Conservation (phyloP, 192 early-diverging fungal genomes). For the Umbelopsis isabellina region DNA sequence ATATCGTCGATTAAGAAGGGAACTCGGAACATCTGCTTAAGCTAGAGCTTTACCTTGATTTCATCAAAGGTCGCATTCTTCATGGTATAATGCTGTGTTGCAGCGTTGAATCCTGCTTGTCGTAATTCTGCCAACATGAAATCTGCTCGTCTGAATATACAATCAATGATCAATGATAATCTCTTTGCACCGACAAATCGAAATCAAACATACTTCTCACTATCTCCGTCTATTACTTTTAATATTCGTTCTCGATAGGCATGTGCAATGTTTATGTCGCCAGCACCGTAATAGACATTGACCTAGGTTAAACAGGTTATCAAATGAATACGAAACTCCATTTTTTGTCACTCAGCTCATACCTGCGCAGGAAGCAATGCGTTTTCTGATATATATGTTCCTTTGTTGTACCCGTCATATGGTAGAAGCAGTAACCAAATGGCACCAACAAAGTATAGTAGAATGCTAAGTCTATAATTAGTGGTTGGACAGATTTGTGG, state of each 20-base stretch:
- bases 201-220: conserved; percentile 33
- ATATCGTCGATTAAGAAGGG: background rate
- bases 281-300: conserved; percentile 53
- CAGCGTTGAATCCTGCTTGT: conserved; percentile 55
- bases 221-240: conserved; percentile 36
- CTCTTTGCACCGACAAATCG: background rate
- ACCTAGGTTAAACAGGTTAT: conserved; percentile 37
- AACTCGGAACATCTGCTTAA: background rate
- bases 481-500: too few relatives aligned
- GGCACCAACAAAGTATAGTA: conserved; percentile 61
- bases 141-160: conserved; percentile 42
- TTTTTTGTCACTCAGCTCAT: conserved; percentile 1
- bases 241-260: conserved; percentile 45
- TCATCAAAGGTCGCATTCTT: conserved; percentile 9
- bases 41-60: background rate
- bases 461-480: conserved; percentile 40
- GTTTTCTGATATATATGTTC: conserved; percentile 78
- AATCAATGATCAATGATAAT: background rate
- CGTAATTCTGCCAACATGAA: conserved; percentile 55
- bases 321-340: background rate
- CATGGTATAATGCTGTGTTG: conserved; percentile 52
- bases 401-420: conserved; percentile 60
- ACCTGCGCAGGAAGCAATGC: conserved; percentile 76
- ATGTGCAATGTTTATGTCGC: conserved; percentile 47
- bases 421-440: conserved; percentile 70